Conservation (phyloP, 345 rosid species). For the Balakata baccata region DNA sequence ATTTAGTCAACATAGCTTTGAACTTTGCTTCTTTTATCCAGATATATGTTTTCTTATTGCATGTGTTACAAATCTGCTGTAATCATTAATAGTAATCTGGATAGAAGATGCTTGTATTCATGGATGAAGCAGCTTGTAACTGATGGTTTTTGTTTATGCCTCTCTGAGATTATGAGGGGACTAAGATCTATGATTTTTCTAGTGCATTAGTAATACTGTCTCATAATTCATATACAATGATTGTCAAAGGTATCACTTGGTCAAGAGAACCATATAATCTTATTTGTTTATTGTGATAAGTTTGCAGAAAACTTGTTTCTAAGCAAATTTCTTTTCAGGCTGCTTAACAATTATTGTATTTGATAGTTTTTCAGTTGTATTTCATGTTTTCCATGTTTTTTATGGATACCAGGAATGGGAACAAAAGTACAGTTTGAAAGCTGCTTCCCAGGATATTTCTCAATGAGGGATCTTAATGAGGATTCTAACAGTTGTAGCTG, state of each 20-base stretch:
- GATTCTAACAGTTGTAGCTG: slow-evolving; percentile 61
- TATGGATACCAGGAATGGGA: slow-evolving; percentile 59
- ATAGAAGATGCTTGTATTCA: not conserved
- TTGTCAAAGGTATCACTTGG: not conserved
- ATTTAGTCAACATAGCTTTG: not conserved
- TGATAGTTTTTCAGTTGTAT: not conserved
- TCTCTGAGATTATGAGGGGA: not conserved
- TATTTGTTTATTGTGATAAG: not conserved
- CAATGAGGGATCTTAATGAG: slow-evolving; percentile 70
- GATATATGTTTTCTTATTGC: not conserved
- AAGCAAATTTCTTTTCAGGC: not conserved
- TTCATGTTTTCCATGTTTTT: slow-evolving; percentile 14
- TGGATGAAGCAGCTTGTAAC: not conserved
- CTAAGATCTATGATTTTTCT: not conserved
- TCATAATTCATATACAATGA: not conserved
- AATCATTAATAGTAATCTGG: not conserved
- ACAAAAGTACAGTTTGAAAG: slow-evolving; percentile 68
- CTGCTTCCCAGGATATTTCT: slow-evolving; percentile 53
- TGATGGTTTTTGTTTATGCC: not conserved
- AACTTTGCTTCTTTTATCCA: no score
- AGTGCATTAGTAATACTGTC: no score
- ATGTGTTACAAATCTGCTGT: no score
- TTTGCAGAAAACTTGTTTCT: not conserved
- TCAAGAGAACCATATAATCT: not conserved
- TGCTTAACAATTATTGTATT: not conserved